Base-by-base conservation (phyloP, 139 green algal species). In the Chlamydomonas asymmetrica region DNA sequence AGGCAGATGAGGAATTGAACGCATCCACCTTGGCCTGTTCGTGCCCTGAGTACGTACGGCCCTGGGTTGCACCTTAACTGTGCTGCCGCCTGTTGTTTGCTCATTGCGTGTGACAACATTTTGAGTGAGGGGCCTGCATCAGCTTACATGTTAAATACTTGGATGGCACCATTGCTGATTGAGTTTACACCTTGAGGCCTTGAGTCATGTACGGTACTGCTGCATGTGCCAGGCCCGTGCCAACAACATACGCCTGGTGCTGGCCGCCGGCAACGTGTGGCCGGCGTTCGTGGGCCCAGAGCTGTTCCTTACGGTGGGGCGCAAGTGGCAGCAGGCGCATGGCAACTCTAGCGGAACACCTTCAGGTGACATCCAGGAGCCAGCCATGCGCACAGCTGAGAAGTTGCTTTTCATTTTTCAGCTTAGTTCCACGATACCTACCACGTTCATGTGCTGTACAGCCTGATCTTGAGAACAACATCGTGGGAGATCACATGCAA, bases 191-290 rank as follows among this genome's bases (percentile, higher is more conserved):
- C 9, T 69, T 18, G 8, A 43, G 62, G 10, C 8, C 35, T 7
- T 9, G 8, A 20, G 9, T 20, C n/a, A n/a, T n/a, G n/a, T n/a
- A n/a, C n/a, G n/a, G n/a, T n/a, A n/a, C n/a, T n/a, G n/a, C n/a
- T n/a, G n/a, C n/a, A n/a, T n/a, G n/a, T n/a, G n/a, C n/a, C 27
- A 27, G 31, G 52, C 75, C 60, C 73, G 39, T 27, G 56, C 54
- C 62, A 50, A 66, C 40, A 56, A 54, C 41, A 32, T 79, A 3
- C 62, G 74, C 10, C 37, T 87, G 50, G 64, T 81, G 27, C 72
- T 87, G 37, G 66, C 73, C 9, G 73, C 83, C 22, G 76, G 76
- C 22, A 84, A 84, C 70, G 50, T 87, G 37, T 87, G 82, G 82
- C 71, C 67, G 40, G 73, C 77, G 7, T 87, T 77, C 70, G 60